phyloP scores from a whole-genome alignment of 2,329 filamentous ascomycete species.

The Talaromyces sp. region DNA sequence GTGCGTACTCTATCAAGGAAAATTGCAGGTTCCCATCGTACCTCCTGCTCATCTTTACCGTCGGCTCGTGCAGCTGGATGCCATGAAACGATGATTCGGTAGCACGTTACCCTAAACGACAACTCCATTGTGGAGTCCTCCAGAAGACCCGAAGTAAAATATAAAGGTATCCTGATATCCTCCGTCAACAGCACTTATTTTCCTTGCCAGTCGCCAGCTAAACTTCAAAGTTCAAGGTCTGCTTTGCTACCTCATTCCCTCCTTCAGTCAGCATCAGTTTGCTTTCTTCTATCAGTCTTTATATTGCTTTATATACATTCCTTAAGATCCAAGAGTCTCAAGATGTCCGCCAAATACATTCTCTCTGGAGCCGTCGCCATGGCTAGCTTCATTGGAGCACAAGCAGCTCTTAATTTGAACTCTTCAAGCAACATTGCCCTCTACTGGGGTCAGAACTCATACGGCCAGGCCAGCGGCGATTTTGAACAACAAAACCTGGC shows the following conservation, averaged over 20 bases:
- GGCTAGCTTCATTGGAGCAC: constrained; percentile 30
- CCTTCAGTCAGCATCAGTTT: constrained; percentile 4
- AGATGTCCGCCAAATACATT: constrained; percentile 15
- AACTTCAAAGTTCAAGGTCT: background rate
- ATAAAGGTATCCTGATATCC: constrained; percentile 6
- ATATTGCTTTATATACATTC: background rate
- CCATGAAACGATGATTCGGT: background rate
- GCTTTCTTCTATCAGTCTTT: constrained; percentile 1
- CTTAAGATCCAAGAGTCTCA: background rate
- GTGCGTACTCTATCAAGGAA: background rate
- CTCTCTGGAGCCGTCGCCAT: constrained; percentile 19
- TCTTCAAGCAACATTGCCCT: constrained; percentile 56
- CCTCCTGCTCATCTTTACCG: background rate
- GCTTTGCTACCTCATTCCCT: constrained; percentile 4
- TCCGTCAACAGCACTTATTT: background rate
- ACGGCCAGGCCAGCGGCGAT: constrained; percentile 42
- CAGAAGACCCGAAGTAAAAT: background rate
- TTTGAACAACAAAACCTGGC: constrained; percentile 54
- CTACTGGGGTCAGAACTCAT: constrained; percentile 70
- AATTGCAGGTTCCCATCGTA: background rate
- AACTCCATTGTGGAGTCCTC: background rate
- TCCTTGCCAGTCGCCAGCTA: background rate
- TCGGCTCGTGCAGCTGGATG: background rate
- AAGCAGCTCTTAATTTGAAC: constrained; percentile 44
- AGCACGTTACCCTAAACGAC: constrained; percentile 12